Percentiles rank a stretch among this genome's conserved stretches.
Evolutionary conservation across 805 yeast genomes (phyloP).

Genomic region (Wickerhamiella sergipiensis): DNA sequence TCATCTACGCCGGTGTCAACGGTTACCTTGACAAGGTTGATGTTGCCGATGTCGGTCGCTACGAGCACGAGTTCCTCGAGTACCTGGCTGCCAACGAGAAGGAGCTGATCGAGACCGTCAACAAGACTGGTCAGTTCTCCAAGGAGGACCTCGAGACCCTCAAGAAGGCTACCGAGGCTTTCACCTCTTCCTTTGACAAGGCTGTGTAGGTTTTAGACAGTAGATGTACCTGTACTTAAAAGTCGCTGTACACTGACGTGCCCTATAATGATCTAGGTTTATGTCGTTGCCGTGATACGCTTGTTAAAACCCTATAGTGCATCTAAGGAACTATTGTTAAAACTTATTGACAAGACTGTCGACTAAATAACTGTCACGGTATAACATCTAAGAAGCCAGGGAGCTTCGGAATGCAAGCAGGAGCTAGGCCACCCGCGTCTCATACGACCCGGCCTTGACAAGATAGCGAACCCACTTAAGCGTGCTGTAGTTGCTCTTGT

Average conservation of each 20-base stretch:
- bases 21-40: conserved; percentile 90
- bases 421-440: conserved; percentile 42
- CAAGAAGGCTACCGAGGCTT: conserved; percentile 84
- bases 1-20: conserved; percentile 98
- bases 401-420: too few species aligned
- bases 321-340: too few species aligned
- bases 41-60: conserved; percentile 74
- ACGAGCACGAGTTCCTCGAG: conserved; percentile 84
- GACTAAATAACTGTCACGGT: too few species aligned
- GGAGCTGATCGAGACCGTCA: conserved; percentile 71
- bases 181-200: conserved; percentile 72
- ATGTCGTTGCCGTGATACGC: too few species aligned
- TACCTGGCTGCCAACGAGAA: conserved; percentile 84
- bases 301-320: too few species aligned
- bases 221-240: not conserved
- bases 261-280: too few species aligned
- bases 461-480: conserved; percentile 81
- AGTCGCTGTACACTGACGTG: too few species aligned
- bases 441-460: conserved; percentile 68
- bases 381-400: too few species aligned
- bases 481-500: conserved; percentile 50
- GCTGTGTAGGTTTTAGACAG: not conserved
- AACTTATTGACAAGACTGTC: too few species aligned
- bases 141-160: conserved; percentile 76
- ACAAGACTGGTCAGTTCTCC: conserved; percentile 79